Evolutionary conservation across 305 asterid species (phyloP).

Genomic region (Fraxinus paxiana): DNA sequence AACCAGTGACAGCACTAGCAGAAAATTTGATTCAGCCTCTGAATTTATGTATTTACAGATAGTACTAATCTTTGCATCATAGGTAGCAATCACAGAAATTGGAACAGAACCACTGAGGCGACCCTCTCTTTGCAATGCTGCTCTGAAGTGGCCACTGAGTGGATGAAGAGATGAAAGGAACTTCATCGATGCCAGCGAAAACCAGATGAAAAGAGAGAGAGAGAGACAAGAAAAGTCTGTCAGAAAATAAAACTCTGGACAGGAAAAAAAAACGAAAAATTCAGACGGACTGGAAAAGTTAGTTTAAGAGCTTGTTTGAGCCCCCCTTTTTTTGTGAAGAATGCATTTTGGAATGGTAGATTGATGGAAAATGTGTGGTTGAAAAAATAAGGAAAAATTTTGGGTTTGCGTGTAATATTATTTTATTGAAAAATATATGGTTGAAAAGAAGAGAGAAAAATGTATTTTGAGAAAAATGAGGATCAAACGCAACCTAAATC

Average conservation of each 20-base stretch:
- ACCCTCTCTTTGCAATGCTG: constrained; percentile 60
- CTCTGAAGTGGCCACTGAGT: constrained; percentile 83
- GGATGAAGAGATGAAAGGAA: constrained; percentile 72
- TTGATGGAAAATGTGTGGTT: background rate
- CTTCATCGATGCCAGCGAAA: constrained; percentile 44
- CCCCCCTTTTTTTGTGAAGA: no score
- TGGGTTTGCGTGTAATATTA: background rate
- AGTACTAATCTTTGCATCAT: constrained; percentile 55
- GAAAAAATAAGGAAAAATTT: background rate
- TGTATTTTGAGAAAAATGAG: background rate
- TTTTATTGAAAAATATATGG: no score
- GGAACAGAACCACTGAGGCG: constrained; percentile 62
- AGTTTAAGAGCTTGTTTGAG: background rate
- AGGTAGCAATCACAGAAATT: constrained; percentile 60
- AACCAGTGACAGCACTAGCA: constrained; percentile 58
- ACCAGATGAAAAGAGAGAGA: background rate
- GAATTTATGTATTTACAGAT: constrained; percentile 73
- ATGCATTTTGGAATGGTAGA: background rate
- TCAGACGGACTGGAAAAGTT: background rate
- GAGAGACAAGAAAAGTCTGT: background rate
- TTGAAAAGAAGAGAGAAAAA: background rate
- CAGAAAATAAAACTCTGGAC: background rate
- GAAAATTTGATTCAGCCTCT: constrained; percentile 44
- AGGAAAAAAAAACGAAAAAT: background rate
- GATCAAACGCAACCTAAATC: background rate